Evolutionary conservation across 805 yeast species (phyloP), one percentile per base, ranked within the genome.

Genomic region (Sungouiella thailandica): DNA sequence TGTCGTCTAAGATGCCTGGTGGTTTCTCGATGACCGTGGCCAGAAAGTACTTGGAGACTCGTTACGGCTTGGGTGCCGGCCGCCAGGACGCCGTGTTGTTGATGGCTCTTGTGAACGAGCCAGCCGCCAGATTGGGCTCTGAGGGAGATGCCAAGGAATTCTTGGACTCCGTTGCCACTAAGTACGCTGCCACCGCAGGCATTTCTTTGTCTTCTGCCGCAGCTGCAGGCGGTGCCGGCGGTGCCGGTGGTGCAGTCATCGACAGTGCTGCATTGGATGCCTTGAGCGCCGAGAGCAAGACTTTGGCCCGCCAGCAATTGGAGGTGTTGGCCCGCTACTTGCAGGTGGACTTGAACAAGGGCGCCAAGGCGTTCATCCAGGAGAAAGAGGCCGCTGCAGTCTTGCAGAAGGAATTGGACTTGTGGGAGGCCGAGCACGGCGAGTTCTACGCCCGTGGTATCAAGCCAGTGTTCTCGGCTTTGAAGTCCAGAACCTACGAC

Each of bases 1-100:
- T 89, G 71, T 80, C 97, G 8, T 83, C 97, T 18, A 93, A 93
- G 71, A 93, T 93, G 97, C 97, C 99, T 35, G 99, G 99, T 75
- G 99, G 99, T 14, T 93, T 90, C 66, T 83, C 95, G 30, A 81
- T 90, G 50, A 82, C 96, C 42, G 70, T 76, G 45, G 95, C 96
- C 33, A 83, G 97, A 72, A 87, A 89, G 62, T 85, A 93, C 67
- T 76, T 93, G 60, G 89, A 84, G 68, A 58, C 89, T 28, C 79
- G 90, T 62, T 93, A 85, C 85, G 98, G 98, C 49, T 75, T 93
- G 52, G 94, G 84, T 46, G 43, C 84, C 29, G 96, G 97, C 51
- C 82, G 97, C 72, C 97, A 90, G 70, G 97, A 93, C 60, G 75
- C 94, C 30, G 88, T 82, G 24, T 71, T 93, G 55, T 72, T 93